Percentiles rank a stretch among this genome's conserved stretches.
Conservation (phyloP, 805 yeast species). For the Cyberlindnera suaveolens region DNA sequence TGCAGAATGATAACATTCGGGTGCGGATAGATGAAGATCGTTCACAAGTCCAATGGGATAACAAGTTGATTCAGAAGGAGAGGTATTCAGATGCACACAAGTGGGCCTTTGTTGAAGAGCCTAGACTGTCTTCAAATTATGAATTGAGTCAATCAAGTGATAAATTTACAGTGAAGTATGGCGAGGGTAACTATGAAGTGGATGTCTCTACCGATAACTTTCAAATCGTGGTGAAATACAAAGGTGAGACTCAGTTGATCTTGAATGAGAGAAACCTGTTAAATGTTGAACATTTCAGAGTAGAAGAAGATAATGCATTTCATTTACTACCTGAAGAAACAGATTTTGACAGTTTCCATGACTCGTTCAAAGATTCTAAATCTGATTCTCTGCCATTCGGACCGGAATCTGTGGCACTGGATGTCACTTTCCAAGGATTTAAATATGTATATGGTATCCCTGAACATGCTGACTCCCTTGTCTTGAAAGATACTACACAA, state of each 20-base stretch:
- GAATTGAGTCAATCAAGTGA: conserved; percentile 12
- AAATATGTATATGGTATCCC: conserved; percentile 87
- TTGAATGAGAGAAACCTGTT: conserved; percentile 67
- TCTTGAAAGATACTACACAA: conserved; percentile 59
- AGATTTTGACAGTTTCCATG: conserved; percentile 60
- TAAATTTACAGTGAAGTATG: conserved; percentile 28
- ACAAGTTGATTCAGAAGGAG: conserved; percentile 30
- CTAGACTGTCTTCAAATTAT: conserved; percentile 4
- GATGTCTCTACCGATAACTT: conserved; percentile 37
- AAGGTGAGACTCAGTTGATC: conserved; percentile 42
- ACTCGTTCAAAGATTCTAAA: conserved; percentile 60
- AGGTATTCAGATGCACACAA: conserved; percentile 56
- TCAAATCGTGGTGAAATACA: conserved; percentile 29
- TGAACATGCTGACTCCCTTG: conserved; percentile 83
- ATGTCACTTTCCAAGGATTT: conserved; percentile 57
- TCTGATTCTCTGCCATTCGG: conserved; percentile 68
- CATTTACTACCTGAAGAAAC: conserved; percentile 54
- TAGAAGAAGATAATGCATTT: conserved; percentile 32
- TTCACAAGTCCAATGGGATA: conserved; percentile 15
- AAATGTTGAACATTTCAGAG: conserved; percentile 79
- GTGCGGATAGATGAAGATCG: conserved; percentile 61
- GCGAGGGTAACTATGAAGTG: conserved; percentile 35
- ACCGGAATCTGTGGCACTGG: conserved; percentile 86
- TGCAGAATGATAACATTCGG: conserved; percentile 54
- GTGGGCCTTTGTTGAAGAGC: conserved; percentile 44